phyloP scores from a whole-genome alignment of 805 yeast genomes.

The Starmerella geochares region DNA sequence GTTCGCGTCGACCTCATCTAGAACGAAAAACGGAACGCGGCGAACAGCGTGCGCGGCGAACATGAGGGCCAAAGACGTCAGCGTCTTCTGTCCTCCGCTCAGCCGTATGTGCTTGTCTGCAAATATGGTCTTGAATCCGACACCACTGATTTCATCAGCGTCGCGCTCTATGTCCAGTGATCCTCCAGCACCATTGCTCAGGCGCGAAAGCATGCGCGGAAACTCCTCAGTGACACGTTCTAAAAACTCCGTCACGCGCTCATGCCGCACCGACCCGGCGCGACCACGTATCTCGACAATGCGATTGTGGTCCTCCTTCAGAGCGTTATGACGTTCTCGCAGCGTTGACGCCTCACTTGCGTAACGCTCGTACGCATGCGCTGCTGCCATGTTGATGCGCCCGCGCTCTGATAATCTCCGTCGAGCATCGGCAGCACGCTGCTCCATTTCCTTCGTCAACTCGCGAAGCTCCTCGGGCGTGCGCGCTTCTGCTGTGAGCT shows the following conservation, averaged over 20 bases:
- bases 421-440: conserved; percentile 80
- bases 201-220: conserved; percentile 58
- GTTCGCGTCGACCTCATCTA: conserved; percentile 95
- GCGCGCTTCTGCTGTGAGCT: neutral
- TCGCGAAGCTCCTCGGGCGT: neutral
- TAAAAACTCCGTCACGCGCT: conserved; percentile 59
- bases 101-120: conserved; percentile 76
- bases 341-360: conserved; percentile 56
- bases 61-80: conserved; percentile 91
- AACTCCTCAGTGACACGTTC: conserved; percentile 65
- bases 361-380: neutral
- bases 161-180: conserved; percentile 50
- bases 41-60: conserved; percentile 90
- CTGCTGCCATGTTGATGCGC: conserved; percentile 1
- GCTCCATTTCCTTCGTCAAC: conserved; percentile 44
- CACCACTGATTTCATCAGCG: conserved; percentile 48
- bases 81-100: conserved; percentile 92
- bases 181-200: conserved; percentile 81
- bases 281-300: conserved; percentile 58
- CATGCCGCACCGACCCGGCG: conserved; percentile 67
- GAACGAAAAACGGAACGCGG: conserved; percentile 92
- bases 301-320: conserved; percentile 58
- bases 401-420: conserved; percentile 43
- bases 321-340: conserved; percentile 52
- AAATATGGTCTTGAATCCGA: conserved; percentile 79